phyloP scores from a whole-genome alignment of 108 stramenopile species.

The Cyclotella choctawhatcheeana region DNA sequence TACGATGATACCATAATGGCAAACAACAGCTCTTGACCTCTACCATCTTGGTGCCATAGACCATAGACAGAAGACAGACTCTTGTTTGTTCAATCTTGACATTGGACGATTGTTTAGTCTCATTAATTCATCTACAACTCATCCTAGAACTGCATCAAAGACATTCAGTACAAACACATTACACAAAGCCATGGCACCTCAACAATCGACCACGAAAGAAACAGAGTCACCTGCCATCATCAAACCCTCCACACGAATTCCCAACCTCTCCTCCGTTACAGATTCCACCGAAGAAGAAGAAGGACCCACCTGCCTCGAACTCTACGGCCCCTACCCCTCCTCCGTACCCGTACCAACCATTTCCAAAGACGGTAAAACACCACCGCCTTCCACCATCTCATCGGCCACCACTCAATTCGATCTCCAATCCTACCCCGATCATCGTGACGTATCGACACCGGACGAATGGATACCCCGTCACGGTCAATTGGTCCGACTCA shows the following conservation, averaged over 20 bases:
- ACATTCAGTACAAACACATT: too few species aligned
- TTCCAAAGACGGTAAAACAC: constrained; percentile 68
- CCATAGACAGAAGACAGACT: too few species aligned
- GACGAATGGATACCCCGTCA: constrained; percentile 92
- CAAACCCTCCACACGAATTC: constrained; percentile 45
- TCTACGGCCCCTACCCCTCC: constrained; percentile 82
- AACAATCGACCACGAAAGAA: neutral
- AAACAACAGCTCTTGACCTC: too few species aligned
- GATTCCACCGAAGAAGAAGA: neutral
- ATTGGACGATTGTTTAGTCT: too few species aligned
- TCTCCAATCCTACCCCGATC: constrained; percentile 60
- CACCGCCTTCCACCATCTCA: constrained; percentile 49
- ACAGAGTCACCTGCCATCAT: too few species aligned
- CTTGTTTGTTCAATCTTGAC: too few species aligned
- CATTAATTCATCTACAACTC: too few species aligned
- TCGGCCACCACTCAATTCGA: constrained; percentile 67
- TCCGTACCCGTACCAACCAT: constrained; percentile 82
- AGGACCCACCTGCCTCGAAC: constrained; percentile 44
- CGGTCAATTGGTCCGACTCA: constrained; percentile 90
- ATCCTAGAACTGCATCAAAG: too few species aligned
- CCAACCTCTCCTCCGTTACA: constrained; percentile 16
- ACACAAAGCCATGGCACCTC: neutral
- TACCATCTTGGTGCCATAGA: too few species aligned
- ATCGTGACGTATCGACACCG: constrained; percentile 85
- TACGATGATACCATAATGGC: too few species aligned